Base-by-base conservation (phyloP, 2,329 filamentous ascomycete genomes). In the Botryosphaeria dothidea region DNA sequence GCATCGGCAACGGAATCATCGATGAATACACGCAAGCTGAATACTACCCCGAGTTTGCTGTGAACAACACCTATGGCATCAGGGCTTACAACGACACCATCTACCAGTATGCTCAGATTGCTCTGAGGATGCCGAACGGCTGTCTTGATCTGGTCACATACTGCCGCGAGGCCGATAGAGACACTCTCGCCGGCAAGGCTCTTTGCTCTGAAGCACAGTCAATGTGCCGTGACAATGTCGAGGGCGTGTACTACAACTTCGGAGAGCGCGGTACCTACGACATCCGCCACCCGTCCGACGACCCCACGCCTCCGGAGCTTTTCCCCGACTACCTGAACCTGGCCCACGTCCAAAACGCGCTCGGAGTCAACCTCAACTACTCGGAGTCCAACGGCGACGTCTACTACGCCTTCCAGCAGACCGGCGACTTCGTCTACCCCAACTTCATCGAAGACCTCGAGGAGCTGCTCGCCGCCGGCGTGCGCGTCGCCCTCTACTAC, bases 261-360 rank as follows among this genome's bases (percentile, higher is more conserved):
- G 77, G 77, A 56, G 31, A 45, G 23, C 58, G 66, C 25, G 85
- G 85, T 63, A 74, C 78, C 3, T 88, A 88, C 69, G 88, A 90
- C 66, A 85, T 91, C 65, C 82, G 87, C 5, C 84, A 87, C 61
- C 79, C 82, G 13, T 75, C 70, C 67, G 61, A 80, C 36, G 73
- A 91, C 71, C 86, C 90, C 0, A 89, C 89, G 67, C 90, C 90
- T 3, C 82, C 87, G 0, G 78, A 76, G 38, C 86, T 85, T 61
- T 90, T 89, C 73, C 69, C 81, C 23, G 83, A 88, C 43, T 92
- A 90, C 74, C 81, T 93, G 62, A 90, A 90, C 71, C 82, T 84
- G 49, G 81, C 82, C 13, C 69, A 74, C 5, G 81, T 91, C 1
- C 85, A 87, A 67, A 72, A 84, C 21, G 84, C 86, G 1, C 82